Base-by-base conservation (phyloP, 2,329 filamentous ascomycete genomes). In the Epicoccum sorghinum region DNA sequence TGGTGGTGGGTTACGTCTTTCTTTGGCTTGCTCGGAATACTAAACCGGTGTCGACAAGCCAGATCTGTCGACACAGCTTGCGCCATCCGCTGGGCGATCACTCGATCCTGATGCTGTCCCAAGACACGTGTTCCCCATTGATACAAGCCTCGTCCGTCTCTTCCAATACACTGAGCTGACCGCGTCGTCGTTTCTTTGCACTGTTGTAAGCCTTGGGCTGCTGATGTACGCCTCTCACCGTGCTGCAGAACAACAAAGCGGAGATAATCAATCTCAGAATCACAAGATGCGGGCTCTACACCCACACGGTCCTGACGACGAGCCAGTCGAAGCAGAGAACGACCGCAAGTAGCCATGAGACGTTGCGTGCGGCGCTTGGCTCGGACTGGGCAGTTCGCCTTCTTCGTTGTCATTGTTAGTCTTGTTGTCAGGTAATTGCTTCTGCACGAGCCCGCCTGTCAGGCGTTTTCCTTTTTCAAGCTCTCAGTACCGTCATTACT, bases 241-340 rank as follows among this genome's bases (percentile, higher is more conserved):
- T n/a, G 37, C 18, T 53, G 39, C 30, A 29, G 27, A 10, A 30
- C 13, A 9, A 4, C 4, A 5, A 9, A 33, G 18, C 24, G 24
- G 30, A 12, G 35, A 25, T 33, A 13, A 9, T 35, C 40, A 32
- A 9, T 22, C 4, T 23, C 29, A 44, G 18, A 40, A 45, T 55
- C 52, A 55, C 46, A 46, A 37, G 52, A 32, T 44, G 13, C 25
- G 22, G 32, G 22, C 10, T n/a, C 9, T n/a, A 37, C 41, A 40
- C 40, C 36, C 35, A 36, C 8, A 32, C 14, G 22, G 25, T 14
- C 13, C 29, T 41, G 30, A n/a, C 18, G 32, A 24, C 32, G 23
- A 37, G 39, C 38, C 25, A 25, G 12, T 25, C 30, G 40, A 44
- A 23, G 22, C 25, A 35, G 5, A 43, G 13, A 18, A 30, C 32